phyloP scores from a whole-genome alignment of 2,329 filamentous ascomycete species.

The Penicillium hesseltinei region DNA sequence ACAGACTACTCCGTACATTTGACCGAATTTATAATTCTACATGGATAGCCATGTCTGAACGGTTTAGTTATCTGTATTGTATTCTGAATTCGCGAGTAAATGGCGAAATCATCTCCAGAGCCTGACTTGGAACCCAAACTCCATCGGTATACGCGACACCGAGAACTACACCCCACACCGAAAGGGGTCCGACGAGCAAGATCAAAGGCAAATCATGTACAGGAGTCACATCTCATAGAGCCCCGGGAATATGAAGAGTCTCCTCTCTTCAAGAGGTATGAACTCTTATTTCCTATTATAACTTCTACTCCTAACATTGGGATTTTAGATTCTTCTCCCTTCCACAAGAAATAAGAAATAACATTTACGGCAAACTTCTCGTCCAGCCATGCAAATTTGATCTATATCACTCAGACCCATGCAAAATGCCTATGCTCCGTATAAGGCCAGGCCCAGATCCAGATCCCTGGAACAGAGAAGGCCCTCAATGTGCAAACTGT shows the following conservation, averaged over 20 bases:
- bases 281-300: background rate
- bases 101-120: background rate
- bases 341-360: conserved; percentile 11
- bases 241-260: background rate
- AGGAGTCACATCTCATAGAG: background rate
- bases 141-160: background rate
- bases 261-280: background rate
- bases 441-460: conserved; percentile 2
- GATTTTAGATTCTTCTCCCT: conserved; percentile 13
- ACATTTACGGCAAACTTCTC: conserved; percentile 10
- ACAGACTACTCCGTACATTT: background rate
- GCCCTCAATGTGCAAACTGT: conserved; percentile 3
- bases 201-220: background rate
- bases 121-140: background rate
- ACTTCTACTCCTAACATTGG: background rate
- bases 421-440: background rate
- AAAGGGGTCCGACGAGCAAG: background rate
- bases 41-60: background rate
- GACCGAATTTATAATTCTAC: background rate
- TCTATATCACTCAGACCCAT: conserved; percentile 24
- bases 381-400: conserved; percentile 18
- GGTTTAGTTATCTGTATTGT: background rate
- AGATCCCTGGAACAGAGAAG: background rate
- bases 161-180: background rate
- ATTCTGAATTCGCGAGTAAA: background rate